Percentiles rank a stretch among this genome's conserved stretches.
Evolutionary conservation across 2,329 filamentous ascomycete species (phyloP).

Genomic region (Verticillium zaregamsianum): DNA sequence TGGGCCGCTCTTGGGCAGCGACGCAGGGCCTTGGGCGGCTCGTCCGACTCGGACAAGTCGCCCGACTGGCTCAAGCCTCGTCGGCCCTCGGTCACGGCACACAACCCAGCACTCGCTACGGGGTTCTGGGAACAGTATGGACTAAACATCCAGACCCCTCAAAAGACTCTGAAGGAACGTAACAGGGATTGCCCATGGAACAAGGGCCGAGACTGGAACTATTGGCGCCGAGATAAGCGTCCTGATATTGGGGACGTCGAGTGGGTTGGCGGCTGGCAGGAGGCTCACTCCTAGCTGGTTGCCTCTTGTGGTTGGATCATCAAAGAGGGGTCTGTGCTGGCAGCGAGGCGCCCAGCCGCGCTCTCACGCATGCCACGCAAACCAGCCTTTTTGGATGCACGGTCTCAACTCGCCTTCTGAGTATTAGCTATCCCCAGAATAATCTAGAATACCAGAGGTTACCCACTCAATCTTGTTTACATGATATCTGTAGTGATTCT

Average conservation of each 20-base stretch:
- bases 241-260: conserved; percentile 75
- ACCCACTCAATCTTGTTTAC: conserved; percentile 43
- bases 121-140: conserved; percentile 43
- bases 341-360: not conserved
- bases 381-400: conserved; percentile 20
- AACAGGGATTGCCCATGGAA: conserved; percentile 51
- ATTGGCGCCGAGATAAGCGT: conserved; percentile 58
- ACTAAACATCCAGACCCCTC: conserved; percentile 21
- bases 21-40: conserved; percentile 61
- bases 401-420: conserved; percentile 59
- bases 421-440: conserved; percentile 51
- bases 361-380: not conserved
- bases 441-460: conserved; percentile 60
- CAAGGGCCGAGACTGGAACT: conserved; percentile 55
- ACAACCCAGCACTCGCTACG: conserved; percentile 12
- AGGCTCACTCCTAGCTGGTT: conserved; percentile 38
- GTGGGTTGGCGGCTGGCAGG: conserved; percentile 92
- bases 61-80: conserved; percentile 19
- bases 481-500: not conserved
- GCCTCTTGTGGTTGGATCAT: conserved; percentile 60
- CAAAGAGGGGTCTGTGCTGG: conserved; percentile 7
- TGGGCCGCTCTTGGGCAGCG: conserved; percentile 87
- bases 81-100: not conserved
- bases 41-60: conserved; percentile 45
- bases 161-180: conserved; percentile 40